A percentile compares a stretch with the other conserved stretches of the same genome.
Evolutionary conservation across 305 asterid genomes (phyloP).

Genomic region (Rubia tinctorum): DNA sequence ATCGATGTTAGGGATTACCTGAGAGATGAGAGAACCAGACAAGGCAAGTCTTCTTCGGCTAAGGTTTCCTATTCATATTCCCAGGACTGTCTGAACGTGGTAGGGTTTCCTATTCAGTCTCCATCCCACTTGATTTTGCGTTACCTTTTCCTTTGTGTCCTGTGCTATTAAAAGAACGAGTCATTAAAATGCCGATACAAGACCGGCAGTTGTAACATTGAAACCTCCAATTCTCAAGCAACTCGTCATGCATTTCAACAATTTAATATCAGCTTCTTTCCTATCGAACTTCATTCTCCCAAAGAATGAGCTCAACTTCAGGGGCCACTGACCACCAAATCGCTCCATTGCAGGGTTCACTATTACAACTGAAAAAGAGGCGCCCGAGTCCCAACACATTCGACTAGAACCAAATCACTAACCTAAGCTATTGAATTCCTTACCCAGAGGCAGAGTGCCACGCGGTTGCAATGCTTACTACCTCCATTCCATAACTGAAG

Average conservation of each 20-base stretch:
- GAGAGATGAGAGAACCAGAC: not conserved
- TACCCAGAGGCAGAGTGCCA: no score
- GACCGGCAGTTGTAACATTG: not conserved
- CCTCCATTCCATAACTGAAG: no score
- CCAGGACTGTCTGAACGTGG: not conserved
- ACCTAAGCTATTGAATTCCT: no score
- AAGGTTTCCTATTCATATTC: not conserved
- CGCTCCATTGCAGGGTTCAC: not conserved
- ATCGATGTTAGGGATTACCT: not conserved
- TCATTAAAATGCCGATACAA: not conserved
- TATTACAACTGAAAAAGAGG: not conserved
- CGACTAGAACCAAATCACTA: no score
- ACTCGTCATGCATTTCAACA: not conserved
- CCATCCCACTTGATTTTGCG: no score
- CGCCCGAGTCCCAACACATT: no score
- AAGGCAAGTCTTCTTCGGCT: not conserved
- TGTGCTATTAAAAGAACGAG: no score
- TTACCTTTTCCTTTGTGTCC: no score
- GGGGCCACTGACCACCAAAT: not conserved
- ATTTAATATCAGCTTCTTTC: not conserved
- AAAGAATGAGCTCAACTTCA: not conserved
- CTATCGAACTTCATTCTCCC: not conserved
- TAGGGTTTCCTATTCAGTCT: no score
- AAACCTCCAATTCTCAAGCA: not conserved
- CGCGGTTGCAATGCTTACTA: not conserved